Evolutionary conservation across 176 grass and related monocot species (phyloP).

Genomic region (Musa schizocarpa): DNA sequence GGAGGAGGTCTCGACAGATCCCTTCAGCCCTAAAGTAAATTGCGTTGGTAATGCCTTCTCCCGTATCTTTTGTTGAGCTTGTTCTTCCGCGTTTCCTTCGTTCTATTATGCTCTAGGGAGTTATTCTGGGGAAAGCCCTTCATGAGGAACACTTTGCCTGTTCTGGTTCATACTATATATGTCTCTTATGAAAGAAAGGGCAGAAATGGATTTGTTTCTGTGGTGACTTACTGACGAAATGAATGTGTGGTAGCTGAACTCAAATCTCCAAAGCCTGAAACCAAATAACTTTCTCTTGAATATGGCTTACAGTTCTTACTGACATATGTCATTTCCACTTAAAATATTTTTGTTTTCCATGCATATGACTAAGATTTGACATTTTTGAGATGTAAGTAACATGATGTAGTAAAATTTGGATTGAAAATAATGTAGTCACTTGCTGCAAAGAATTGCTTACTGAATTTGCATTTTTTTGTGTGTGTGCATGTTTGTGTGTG

Average conservation of each 20-base stretch:
- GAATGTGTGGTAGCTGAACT: too few species aligned
- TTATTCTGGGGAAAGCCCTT: not conserved
- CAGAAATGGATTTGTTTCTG: not conserved
- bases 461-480: not conserved
- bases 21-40: slow-evolving; percentile 95
- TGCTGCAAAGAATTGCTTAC: not conserved
- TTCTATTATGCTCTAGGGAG: not conserved
- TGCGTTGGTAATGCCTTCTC: slow-evolving; percentile 65
- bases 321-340: too few species aligned
- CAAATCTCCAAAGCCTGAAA: too few species aligned
- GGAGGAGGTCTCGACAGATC: slow-evolving; percentile 86
- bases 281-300: too few species aligned
- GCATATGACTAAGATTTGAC: too few species aligned
- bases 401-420: too few species aligned
- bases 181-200: not conserved
- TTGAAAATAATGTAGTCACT: not conserved
- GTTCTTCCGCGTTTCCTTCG: not conserved
- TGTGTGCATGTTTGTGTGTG: slow-evolving; percentile 16
- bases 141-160: not conserved
- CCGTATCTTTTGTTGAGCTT: not conserved
- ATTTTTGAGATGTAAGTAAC: too few species aligned
- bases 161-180: not conserved
- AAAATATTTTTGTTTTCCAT: too few species aligned
- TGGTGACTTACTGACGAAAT: too few species aligned
- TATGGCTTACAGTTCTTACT: too few species aligned